Evolutionary conservation across 768 basidiomycete species (phyloP).

Genomic region (Kondoa subrosea): DNA sequence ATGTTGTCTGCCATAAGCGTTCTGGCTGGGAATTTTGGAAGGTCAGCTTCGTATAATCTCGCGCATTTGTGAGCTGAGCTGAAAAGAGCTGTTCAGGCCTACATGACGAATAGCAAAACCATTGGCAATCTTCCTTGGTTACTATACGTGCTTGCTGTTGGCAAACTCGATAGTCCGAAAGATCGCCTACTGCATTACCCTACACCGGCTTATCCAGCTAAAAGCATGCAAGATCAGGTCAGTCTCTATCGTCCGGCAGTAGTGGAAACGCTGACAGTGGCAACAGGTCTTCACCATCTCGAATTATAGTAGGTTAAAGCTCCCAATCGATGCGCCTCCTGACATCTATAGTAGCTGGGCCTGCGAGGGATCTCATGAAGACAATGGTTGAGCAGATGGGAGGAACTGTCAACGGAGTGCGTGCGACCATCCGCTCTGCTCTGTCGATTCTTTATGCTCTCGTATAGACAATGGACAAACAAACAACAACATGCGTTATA

Average conservation of each 20-base stretch:
- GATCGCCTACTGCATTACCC: conserved; percentile 68
- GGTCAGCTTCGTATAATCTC: conserved; percentile 35
- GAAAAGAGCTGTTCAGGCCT: conserved; percentile 48
- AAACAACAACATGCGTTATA: conserved; percentile 59
- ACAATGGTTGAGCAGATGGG: conserved; percentile 61
- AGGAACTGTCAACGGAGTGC: conserved; percentile 63
- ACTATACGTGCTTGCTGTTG: conserved; percentile 43
- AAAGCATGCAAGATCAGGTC: conserved; percentile 48
- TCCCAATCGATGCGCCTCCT: conserved; percentile 39
- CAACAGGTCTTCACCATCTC: conserved; percentile 1
- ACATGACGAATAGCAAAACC: conserved; percentile 38
- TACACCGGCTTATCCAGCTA: conserved; percentile 45
- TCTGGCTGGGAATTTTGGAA: conserved; percentile 52
- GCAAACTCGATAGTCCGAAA: conserved; percentile 16
- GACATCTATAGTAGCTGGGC: conserved; percentile 75
- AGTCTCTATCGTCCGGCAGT: conserved; percentile 9
- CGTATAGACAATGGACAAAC: conserved; percentile 61
- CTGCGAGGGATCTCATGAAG: conserved; percentile 72
- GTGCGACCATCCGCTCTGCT: too few species aligned
- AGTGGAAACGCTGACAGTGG: conserved; percentile 1
- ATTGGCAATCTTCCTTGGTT: conserved; percentile 73
- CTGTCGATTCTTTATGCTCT: too few species aligned
- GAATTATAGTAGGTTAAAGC: conserved; percentile 32
- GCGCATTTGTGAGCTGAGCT: not conserved
- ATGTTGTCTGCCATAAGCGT: conserved; percentile 55